Conservation (phyloP, 495 filamentous ascomycete species). For the Apodospora peruviana region DNA sequence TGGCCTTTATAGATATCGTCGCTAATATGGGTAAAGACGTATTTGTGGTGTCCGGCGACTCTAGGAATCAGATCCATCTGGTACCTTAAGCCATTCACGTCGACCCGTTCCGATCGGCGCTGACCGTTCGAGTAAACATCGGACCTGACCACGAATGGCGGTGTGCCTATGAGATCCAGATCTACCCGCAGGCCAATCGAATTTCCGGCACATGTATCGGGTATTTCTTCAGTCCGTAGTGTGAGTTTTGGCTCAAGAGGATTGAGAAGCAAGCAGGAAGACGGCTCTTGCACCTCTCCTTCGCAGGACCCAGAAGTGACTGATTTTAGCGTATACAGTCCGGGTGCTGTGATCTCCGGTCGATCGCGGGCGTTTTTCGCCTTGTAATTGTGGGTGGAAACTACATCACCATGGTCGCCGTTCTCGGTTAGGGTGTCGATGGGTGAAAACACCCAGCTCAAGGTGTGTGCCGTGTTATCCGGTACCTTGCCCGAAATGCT, state of each 20-base stretch:
- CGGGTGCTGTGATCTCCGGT: conserved; percentile 63
- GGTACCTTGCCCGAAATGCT: conserved; percentile 52
- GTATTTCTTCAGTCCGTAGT: conserved; percentile 69
- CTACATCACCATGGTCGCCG: conserved; percentile 55
- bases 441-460: conserved; percentile 66
- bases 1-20: conserved; percentile 73
- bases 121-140: conserved; percentile 55
- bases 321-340: conserved; percentile 76
- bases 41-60: conserved; percentile 78
- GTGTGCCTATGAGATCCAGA: conserved; percentile 81
- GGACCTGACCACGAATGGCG: conserved; percentile 77
- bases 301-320: conserved; percentile 73
- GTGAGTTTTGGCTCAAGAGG: conserved; percentile 79
- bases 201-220: conserved; percentile 90
- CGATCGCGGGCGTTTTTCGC: conserved; percentile 45
- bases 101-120: conserved; percentile 27
- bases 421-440: conserved; percentile 56
- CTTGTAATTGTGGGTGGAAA: conserved; percentile 45
- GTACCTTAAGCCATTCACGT: conserved; percentile 61
- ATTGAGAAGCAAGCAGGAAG: conserved; percentile 83
- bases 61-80: conserved; percentile 80
- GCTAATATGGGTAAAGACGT: conserved; percentile 72
- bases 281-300: conserved; percentile 86
- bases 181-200: conserved; percentile 85
- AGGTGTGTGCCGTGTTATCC: conserved; percentile 47